Percentiles rank a stretch among this genome's conserved stretches.
Conservation (phyloP, 768 basidiomycete species). For the Amanita exitialis region DNA sequence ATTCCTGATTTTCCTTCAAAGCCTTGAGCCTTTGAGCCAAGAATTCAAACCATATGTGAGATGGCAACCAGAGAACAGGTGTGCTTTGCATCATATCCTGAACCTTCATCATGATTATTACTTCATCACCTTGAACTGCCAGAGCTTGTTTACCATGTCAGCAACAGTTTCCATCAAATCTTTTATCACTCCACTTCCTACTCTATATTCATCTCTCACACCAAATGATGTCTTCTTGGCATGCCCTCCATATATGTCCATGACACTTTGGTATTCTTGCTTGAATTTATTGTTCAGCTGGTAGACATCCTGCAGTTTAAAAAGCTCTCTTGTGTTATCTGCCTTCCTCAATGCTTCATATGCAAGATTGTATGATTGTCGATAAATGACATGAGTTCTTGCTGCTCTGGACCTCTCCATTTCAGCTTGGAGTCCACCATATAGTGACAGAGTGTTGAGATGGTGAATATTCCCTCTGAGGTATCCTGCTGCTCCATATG, state of each 20-base stretch:
- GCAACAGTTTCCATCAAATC: background rate
- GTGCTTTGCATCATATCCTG: background rate
- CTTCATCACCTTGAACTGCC: background rate
- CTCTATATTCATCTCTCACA: too few relatives aligned
- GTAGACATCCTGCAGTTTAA: background rate
- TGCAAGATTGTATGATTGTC: background rate
- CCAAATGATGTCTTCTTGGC: too few relatives aligned
- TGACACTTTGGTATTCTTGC: too few relatives aligned
- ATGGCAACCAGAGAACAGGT: background rate
- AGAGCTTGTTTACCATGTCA: background rate
- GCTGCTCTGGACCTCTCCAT: background rate
- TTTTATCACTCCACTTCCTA: background rate
- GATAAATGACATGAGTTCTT: background rate
- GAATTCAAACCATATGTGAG: background rate
- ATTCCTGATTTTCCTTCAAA: background rate
- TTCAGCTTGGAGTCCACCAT: slow-evolving; percentile 13
- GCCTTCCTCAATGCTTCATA: background rate
- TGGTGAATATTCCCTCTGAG: slow-evolving; percentile 11
- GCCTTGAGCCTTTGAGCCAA: background rate
- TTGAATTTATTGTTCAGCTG: too few relatives aligned
- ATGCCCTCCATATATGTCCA: too few relatives aligned
- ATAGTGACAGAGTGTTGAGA: slow-evolving; percentile 9
- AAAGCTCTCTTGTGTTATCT: background rate
- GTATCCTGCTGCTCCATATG: slow-evolving; percentile 12
- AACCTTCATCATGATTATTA: background rate